Conservation (phyloP, 1,139 yeast genomes). For the Kodamaea sp. region DNA sequence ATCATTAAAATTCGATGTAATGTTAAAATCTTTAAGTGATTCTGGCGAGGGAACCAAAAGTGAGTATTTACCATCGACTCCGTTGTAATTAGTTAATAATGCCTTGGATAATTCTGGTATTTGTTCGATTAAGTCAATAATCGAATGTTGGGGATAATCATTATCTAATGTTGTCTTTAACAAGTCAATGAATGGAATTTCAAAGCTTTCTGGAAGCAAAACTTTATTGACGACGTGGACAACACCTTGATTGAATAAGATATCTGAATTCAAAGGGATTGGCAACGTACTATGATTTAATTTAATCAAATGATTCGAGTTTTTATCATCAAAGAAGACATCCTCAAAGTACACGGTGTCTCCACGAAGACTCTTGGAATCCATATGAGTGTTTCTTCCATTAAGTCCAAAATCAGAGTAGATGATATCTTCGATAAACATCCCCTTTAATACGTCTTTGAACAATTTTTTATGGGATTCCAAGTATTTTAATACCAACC, state of each 20-base stretch:
- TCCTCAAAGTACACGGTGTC: constrained; percentile 23
- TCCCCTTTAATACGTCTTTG: constrained; percentile 49
- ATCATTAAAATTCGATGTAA: constrained; percentile 41
- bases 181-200: constrained; percentile 55
- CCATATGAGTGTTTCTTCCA: constrained; percentile 18
- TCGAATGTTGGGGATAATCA: constrained; percentile 34
- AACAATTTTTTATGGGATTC: constrained; percentile 50
- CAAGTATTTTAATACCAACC: constrained; percentile 59
- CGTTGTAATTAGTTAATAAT: constrained; percentile 13
- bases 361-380: constrained; percentile 37
- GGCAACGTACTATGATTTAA: constrained; percentile 28
- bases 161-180: constrained; percentile 46
- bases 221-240: constrained; percentile 65
- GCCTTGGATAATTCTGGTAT: constrained; percentile 18
- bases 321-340: constrained; percentile 22
- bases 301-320: constrained; percentile 21
- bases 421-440: constrained; percentile 59
- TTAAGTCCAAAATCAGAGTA: constrained; percentile 57
- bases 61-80: constrained; percentile 46
- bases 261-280: constrained; percentile 53
- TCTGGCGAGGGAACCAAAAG: constrained; percentile 70
- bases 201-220: constrained; percentile 54
- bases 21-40: constrained; percentile 52
- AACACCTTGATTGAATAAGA: constrained; percentile 81
- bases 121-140: constrained; percentile 47